A percentile compares a stretch with the other conserved stretches of the same genome.
phyloP scores from a whole-genome alignment of 805 yeast species.

The Candida ipomoeae region DNA sequence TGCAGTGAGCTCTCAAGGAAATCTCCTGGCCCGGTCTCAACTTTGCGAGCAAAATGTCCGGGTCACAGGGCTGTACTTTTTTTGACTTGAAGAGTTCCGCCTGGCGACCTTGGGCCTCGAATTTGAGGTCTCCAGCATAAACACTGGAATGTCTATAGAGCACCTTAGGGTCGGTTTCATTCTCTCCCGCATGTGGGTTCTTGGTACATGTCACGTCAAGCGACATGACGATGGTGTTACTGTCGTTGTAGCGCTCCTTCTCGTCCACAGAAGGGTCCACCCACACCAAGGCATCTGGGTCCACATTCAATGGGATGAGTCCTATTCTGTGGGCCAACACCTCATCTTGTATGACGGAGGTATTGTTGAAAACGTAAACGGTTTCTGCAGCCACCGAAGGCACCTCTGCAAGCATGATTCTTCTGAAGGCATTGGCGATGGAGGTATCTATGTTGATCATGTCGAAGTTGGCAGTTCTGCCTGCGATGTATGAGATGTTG shows the following conservation, averaged over 20 bases:
- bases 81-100: conserved; percentile 58
- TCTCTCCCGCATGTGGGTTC: conserved; percentile 78
- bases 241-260: conserved; percentile 70
- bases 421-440: conserved; percentile 91
- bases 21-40: conserved; percentile 97
- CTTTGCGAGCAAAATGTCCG: conserved; percentile 86
- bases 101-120: conserved; percentile 90
- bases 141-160: conserved; percentile 80
- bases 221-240: conserved; percentile 81
- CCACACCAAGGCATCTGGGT: conserved; percentile 88
- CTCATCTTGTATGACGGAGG: conserved; percentile 96
- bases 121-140: conserved; percentile 84
- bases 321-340: conserved; percentile 95
- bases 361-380: conserved; percentile 86
- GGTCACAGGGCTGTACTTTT: conserved; percentile 77
- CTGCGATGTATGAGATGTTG: conserved; percentile 59
- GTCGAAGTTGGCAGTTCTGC: conserved; percentile 81
- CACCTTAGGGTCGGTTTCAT: conserved; percentile 75
- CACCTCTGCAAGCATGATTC: conserved; percentile 95
- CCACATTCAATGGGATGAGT: conserved; percentile 81
- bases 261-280: conserved; percentile 62
- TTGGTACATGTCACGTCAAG: conserved; percentile 80
- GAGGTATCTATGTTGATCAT: conserved; percentile 84
- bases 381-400: conserved; percentile 95
- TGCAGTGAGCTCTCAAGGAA: conserved; percentile 81